These are phyloP conservation scores for Inga oerstediana DNA, from an alignment of 306 rosid genomes.

Conservation along the genomic window DNA sequence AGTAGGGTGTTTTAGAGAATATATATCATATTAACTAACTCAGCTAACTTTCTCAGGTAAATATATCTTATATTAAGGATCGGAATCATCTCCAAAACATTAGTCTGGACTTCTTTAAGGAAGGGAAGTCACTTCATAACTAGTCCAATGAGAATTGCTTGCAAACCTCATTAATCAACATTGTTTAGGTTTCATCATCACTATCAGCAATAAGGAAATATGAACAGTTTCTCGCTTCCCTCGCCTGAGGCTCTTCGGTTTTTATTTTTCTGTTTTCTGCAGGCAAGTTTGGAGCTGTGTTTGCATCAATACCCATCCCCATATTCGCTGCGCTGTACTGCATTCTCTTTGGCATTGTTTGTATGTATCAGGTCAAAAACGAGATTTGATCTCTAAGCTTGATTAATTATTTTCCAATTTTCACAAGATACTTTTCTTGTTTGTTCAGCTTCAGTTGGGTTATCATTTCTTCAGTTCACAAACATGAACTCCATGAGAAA, in stretches of 20 bases:
- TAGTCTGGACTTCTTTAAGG: conserved; percentile 9
- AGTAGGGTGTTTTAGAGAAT: no score
- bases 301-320: conserved; percentile 94
- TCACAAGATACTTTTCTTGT: conserved; percentile 23
- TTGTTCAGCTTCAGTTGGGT: conserved; percentile 84
- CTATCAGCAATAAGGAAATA: neutral
- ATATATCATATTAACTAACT: no score
- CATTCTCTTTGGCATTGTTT: conserved; percentile 86
- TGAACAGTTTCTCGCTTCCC: neutral
- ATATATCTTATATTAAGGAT: no score
- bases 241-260: neutral
- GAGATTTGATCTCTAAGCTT: neutral
- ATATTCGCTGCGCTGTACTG: conserved; percentile 89
- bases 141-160: no score
- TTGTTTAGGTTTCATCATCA: conserved; percentile 22
- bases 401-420: neutral
- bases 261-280: conserved; percentile 24
- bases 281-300: conserved; percentile 98
- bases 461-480: conserved; percentile 94
- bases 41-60: no score
- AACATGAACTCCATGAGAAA: conserved; percentile 98
- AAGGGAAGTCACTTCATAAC: neutral
- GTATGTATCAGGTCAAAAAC: conserved; percentile 48
- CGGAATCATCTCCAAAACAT: neutral
- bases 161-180: neutral